Base-by-base conservation (phyloP, 176 grass and related monocot species). In the Zea luxurians region DNA sequence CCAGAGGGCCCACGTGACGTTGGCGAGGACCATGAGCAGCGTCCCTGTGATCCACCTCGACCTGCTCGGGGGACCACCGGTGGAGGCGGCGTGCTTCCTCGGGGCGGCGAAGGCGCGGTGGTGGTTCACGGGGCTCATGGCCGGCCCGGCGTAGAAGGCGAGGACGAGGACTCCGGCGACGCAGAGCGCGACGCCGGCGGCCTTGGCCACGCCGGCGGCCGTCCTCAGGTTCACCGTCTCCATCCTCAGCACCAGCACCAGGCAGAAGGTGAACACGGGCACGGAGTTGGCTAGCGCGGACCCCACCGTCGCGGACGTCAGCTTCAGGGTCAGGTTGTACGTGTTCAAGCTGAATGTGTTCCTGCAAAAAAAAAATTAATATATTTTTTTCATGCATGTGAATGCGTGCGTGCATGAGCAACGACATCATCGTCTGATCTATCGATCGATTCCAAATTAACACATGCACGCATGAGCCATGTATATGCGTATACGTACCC, bases 201-300 rank as follows among this genome's bases (percentile, higher is more conserved):
- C 20, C 76, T 97, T 97, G 16, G 83, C 81, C 1, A 87, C 45
- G 6, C 93, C 93, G 4, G 86, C 6, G 4, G 4, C 45, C 27
- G 27, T 90, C 63, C 49, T 82, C 74, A 64, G 44, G 55, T 77
- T 86, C 45, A 93, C 66, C 6, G 59, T 70, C 4, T 97, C 93
- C 85, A 90, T 86, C 73, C 90, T 84, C 21, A 93, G 47, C 2
- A 90, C 61, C 10, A 93, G 47, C 13, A 88, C 88, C 53, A 97
- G 65, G 38, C 88, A 90, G 85, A 90, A 97, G 77, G 93, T 90
- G 46, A 89, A 49, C 20, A 90, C 90, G 0, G 93, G 93, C 36
- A 90, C 79, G 8, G 90, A 70, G 71, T 90, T 93, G 68, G 65
- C 65, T 2, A 77, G 20, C 13, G 90, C 93, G 0, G 88, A 81